These are phyloP conservation scores for Mrakia blollopis DNA, from an alignment of 768 basidiomycete genomes.

Conservation along the genomic window DNA sequence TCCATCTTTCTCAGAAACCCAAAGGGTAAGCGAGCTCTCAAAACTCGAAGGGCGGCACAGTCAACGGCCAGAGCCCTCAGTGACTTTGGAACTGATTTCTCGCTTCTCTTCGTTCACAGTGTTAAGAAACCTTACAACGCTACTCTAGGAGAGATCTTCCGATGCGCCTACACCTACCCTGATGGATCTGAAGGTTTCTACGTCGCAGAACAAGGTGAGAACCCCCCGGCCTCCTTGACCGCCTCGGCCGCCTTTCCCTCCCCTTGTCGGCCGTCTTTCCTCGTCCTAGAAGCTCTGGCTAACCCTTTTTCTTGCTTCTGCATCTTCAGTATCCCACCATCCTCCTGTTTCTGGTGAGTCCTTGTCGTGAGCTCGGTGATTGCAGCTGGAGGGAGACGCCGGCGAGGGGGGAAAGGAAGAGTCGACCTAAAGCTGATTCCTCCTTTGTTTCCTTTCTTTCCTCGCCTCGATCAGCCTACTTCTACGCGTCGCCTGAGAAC, in stretches of 20 bases:
- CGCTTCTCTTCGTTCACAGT: slow-evolving; percentile 26
- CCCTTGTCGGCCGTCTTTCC: not conserved
- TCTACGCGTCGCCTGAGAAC: slow-evolving; percentile 88
- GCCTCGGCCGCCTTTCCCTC: not conserved
- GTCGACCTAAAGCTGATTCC: slow-evolving; percentile 4
- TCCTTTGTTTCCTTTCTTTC: slow-evolving; percentile 46
- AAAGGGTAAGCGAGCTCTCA: slow-evolving; percentile 55
- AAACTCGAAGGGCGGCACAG: not conserved
- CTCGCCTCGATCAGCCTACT: slow-evolving; percentile 58
- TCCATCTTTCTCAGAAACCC: slow-evolving; percentile 55
- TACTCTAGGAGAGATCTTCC: slow-evolving; percentile 94
- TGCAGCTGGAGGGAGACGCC: no score
- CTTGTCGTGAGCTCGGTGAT: not conserved
- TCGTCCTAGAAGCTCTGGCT: not conserved
- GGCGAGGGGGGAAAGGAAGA: not conserved
- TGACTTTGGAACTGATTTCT: not conserved
- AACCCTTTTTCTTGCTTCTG: not conserved
- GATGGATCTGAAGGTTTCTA: slow-evolving; percentile 93
- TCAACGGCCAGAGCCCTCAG: no score
- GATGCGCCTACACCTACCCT: slow-evolving; percentile 86
- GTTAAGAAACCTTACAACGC: slow-evolving; percentile 99
- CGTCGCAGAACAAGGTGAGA: slow-evolving; percentile 88
- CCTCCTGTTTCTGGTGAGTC: slow-evolving; percentile 58
- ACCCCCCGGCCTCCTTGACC: not conserved
- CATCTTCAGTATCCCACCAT: slow-evolving; percentile 77